These are phyloP conservation scores for Globisporangium radiosum DNA, from an alignment of 352 stramenopile genomes.

Conservation along the genomic window DNA sequence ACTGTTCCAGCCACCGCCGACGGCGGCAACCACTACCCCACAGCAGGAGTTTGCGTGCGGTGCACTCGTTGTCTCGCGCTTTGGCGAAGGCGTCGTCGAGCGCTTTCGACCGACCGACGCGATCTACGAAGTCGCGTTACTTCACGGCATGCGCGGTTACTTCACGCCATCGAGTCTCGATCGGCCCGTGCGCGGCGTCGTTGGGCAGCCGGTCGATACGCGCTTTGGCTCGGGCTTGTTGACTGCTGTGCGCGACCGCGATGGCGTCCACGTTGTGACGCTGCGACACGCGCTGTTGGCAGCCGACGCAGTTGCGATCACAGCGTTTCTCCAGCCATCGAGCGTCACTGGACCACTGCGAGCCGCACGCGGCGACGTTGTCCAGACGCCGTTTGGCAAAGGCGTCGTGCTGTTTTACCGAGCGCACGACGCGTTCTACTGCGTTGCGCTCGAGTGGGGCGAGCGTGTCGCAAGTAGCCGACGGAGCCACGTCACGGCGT, in stretches of 20 bases:
- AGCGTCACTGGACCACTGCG: conserved; percentile 51
- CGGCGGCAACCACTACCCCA: background rate
- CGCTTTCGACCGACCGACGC: conserved; percentile 34
- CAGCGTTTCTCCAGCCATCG: conserved; percentile 53
- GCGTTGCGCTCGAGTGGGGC: conserved; percentile 59
- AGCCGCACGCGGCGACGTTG: conserved; percentile 66
- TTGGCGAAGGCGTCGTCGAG: conserved; percentile 57
- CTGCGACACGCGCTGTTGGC: conserved; percentile 46
- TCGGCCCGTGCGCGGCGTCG: conserved; percentile 37
- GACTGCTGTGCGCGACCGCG: conserved; percentile 40
- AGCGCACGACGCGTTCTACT: conserved; percentile 51
- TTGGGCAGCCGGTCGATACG: conserved; percentile 63
- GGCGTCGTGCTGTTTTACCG: conserved; percentile 70
- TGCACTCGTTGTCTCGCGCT: conserved; percentile 49
- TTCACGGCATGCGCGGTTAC: conserved; percentile 32
- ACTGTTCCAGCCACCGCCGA: conserved; percentile 6
- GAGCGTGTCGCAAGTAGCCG: conserved; percentile 18
- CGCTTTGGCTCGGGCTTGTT: conserved; percentile 63
- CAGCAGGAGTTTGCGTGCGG: conserved; percentile 7
- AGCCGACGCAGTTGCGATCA: conserved; percentile 27
- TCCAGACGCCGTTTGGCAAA: conserved; percentile 70
- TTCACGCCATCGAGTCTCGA: conserved; percentile 30
- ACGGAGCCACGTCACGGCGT: conserved; percentile 50
- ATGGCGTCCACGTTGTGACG: conserved; percentile 67
- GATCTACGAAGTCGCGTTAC: conserved; percentile 55